phyloP scores from a whole-genome alignment of 345 rosid genomes.

The Citrus cavaleriei region DNA sequence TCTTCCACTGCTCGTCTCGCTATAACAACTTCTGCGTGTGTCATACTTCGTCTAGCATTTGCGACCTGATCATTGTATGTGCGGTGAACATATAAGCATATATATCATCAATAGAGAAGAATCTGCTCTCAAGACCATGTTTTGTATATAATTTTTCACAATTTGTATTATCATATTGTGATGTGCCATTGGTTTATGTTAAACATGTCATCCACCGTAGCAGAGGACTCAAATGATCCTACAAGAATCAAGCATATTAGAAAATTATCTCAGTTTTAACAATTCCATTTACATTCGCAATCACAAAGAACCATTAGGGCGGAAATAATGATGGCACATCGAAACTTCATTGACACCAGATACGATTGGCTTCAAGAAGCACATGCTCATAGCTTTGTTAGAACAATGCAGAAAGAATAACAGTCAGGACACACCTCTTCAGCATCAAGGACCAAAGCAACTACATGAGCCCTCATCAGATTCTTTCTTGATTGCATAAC shows the following conservation, averaged over 20 bases:
- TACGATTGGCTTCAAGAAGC: not conserved
- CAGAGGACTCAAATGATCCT: not conserved
- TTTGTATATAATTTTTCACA: not conserved
- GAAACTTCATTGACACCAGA: not conserved
- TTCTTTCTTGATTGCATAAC: constrained; percentile 91
- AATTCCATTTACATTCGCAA: not conserved
- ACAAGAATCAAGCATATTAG: not conserved
- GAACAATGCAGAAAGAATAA: not conserved
- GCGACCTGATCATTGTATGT: constrained; percentile 48
- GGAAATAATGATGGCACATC: not conserved
- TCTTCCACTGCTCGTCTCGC: constrained; percentile 94
- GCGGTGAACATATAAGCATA: not conserved
- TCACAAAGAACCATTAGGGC: not conserved
- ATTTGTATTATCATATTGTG: not conserved
- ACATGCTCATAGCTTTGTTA: not conserved
- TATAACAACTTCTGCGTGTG: constrained; percentile 93
- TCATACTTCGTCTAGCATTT: constrained; percentile 72
- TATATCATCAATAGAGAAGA: not conserved
- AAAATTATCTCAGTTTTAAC: not conserved
- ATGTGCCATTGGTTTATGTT: not conserved
- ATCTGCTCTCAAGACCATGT: not conserved
- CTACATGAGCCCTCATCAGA: constrained; percentile 90
- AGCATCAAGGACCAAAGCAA: constrained; percentile 94
- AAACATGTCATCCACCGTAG: not conserved
- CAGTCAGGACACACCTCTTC: constrained; percentile 59